These are phyloP conservation scores for Crucihimalaya himalaica DNA, from an alignment of 345 rosid genomes.

Conservation along the genomic window DNA sequence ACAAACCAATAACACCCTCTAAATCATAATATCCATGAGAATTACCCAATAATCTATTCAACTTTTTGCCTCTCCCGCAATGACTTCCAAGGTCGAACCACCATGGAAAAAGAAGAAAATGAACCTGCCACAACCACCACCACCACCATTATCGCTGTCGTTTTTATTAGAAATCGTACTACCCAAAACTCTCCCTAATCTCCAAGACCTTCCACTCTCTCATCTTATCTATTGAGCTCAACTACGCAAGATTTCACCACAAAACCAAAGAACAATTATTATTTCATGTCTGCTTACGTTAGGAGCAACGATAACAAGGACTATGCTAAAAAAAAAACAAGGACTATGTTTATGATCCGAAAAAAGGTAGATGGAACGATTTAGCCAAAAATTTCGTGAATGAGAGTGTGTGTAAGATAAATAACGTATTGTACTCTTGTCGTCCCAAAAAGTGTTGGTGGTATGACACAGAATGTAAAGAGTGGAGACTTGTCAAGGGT, in stretches of 20 bases:
- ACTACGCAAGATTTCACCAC: slow-evolving; percentile 54
- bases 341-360: slow-evolving; percentile 19
- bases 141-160: not conserved
- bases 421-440: slow-evolving; percentile 2
- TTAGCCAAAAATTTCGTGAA: not conserved
- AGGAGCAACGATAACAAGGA: slow-evolving; percentile 4
- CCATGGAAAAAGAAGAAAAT: not conserved
- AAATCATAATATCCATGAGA: too few species aligned
- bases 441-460: not conserved
- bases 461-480: not conserved
- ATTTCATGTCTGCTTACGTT: slow-evolving; percentile 48
- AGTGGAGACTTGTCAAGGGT: slow-evolving; percentile 9
- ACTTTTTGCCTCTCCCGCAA: not conserved
- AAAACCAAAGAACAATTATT: slow-evolving; percentile 31
- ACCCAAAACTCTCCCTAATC: slow-evolving; percentile 58
- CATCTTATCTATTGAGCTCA: slow-evolving; percentile 50
- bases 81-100: not conserved
- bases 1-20: too few species aligned
- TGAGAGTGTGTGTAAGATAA: not conserved
- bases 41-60: too few species aligned
- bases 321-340: slow-evolving; percentile 3
- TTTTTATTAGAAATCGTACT: slow-evolving; percentile 45
- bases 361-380: not conserved
- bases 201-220: slow-evolving; percentile 52
- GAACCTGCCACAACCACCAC: not conserved